phyloP scores from a whole-genome alignment of 176 grass and related monocot species.

The Chrysopogon serrulatus region DNA sequence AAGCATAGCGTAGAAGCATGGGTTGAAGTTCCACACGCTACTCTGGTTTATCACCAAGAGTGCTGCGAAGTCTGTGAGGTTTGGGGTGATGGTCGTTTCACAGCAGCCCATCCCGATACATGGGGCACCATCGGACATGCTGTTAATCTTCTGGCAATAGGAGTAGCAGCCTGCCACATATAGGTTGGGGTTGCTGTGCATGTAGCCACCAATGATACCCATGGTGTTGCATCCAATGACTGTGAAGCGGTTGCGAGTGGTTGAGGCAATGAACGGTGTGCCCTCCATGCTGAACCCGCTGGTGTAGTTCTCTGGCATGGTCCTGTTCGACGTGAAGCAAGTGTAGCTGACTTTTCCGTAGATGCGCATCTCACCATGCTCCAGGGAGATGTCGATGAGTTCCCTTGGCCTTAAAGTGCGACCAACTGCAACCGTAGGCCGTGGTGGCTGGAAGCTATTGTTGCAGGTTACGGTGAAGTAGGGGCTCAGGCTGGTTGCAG shows the following conservation, averaged over 20 bases:
- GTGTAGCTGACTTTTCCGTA: background rate
- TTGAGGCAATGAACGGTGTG: background rate
- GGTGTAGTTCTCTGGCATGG: background rate
- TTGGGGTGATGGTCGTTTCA: background rate
- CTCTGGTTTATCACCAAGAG: background rate
- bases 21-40: background rate
- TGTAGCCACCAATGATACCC: background rate
- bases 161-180: background rate
- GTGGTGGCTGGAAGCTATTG: background rate
- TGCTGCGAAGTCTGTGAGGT: background rate
- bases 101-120: background rate
- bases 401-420: background rate
- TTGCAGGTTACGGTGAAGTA: slow-evolving; percentile 22
- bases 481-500: background rate
- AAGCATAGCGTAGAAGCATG: slow-evolving; percentile 23
- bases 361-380: background rate
- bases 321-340: slow-evolving; percentile 29
- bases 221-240: background rate
- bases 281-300: background rate
- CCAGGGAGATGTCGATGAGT: slow-evolving; percentile 15
- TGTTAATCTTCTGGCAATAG: background rate
- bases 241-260: background rate
- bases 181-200: background rate
- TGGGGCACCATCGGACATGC: background rate
- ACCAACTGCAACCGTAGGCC: background rate